These are phyloP conservation scores for Moricandia moricandioides DNA, from an alignment of 345 rosid species.

Conservation along the genomic window DNA sequence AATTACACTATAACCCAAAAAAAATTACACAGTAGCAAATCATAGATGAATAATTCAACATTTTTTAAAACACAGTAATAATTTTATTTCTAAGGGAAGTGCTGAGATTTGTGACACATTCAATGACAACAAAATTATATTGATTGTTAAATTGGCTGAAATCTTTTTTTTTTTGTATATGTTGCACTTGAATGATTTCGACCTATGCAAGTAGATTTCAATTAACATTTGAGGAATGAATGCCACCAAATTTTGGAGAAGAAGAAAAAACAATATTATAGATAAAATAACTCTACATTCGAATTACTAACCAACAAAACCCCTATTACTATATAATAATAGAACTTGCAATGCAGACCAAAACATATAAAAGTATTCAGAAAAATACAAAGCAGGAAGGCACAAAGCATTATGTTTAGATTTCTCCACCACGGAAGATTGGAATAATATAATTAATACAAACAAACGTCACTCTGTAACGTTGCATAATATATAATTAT, in stretches of 20 bases:
- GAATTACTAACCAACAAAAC: not conserved
- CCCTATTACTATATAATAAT: not conserved
- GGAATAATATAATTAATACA: not conserved
- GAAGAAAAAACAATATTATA: not conserved
- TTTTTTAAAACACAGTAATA: not conserved
- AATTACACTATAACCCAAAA: too few relatives aligned
- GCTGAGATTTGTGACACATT: not conserved
- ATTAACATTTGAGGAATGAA: not conserved
- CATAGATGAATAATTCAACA: not conserved
- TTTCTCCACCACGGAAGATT: not conserved
- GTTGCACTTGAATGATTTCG: not conserved
- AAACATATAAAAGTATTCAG: not conserved
- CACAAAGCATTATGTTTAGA: constrained; percentile 19
- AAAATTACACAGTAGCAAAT: too few relatives aligned
- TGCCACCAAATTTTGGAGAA: not conserved
- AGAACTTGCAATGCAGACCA: not conserved
- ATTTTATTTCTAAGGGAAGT: not conserved
- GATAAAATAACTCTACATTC: not conserved
- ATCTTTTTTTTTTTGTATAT: not conserved
- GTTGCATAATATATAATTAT: not conserved
- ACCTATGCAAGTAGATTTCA: not conserved
- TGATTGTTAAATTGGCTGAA: not conserved
- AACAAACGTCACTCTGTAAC: not conserved
- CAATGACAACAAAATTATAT: not conserved
- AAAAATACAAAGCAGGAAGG: constrained; percentile 15